Base-by-base conservation (phyloP, 2,329 filamentous ascomycete genomes). In the Neonectria sp. region DNA sequence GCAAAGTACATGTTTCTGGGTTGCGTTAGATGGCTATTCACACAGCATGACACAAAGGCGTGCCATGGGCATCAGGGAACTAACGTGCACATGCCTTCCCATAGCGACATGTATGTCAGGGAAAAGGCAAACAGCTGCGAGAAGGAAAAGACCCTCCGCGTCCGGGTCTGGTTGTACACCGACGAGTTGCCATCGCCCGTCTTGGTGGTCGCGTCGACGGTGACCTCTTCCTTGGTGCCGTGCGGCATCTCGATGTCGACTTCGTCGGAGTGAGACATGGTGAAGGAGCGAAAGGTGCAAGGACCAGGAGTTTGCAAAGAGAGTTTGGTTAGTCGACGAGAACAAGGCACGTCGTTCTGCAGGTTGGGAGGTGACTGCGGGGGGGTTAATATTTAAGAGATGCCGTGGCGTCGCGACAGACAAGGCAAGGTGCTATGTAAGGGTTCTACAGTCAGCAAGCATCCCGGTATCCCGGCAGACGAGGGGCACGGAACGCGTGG, bases 81-180 rank as follows among this genome's bases (percentile, higher is more conserved):
- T 37, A 58, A 74, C 72, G 72, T 70, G 70, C 72, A 75, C 71
- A 75, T 75, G 21, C 72, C 72, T 25, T 74, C 72, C 72, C 72
- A 74, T 24, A 75, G 25, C 37, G 72, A 60, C 73, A 75, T 75
- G 15, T 75, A 75, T 0, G 73, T 74, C 35, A 75, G 53, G 0
- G 73, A 75, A 49, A 75, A 75, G 12, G 73, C 73, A 63, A 75
- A 75, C 17, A 75, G 56, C 46, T 75, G 73, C 1, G 71, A 75
- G 35, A 71, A 71, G 1, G 73, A 75, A 55, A 75, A 75, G 6
- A 75, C 73, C 4, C 71, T 72, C 1, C 71, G 70, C 13, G 73
- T 75, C 6, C 73, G 60, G 0, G 73, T 75, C n/a, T 73, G 70
- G 51, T 65, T 70, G 49, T 75, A 71, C 4, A 75, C 65, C 4